phyloP scores from a whole-genome alignment of 2,329 filamentous ascomycete species.

The Curvularia lunata region DNA sequence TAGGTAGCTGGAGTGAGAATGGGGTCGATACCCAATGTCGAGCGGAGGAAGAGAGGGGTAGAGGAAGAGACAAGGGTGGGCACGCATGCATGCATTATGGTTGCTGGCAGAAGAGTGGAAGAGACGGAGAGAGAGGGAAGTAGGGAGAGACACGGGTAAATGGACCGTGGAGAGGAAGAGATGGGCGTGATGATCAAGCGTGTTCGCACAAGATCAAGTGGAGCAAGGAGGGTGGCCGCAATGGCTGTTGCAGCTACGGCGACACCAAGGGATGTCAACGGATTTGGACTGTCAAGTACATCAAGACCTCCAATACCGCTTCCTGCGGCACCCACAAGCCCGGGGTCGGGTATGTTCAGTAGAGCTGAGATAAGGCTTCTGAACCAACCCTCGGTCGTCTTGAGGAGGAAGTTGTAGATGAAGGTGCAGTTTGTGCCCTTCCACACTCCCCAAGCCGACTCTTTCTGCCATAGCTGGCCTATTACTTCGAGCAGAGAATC shows the following conservation, averaged over 20 bases:
- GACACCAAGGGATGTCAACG: slow-evolving; percentile 79
- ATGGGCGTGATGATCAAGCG: slow-evolving; percentile 83
- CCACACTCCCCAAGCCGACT: slow-evolving; percentile 92
- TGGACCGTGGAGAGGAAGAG: slow-evolving; percentile 75
- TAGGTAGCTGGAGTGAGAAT: slow-evolving; percentile 81
- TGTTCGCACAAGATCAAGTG: slow-evolving; percentile 88
- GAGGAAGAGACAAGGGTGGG: slow-evolving; percentile 83
- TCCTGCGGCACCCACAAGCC: slow-evolving; percentile 56
- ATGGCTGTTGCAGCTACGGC: slow-evolving; percentile 68
- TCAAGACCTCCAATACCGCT: slow-evolving; percentile 70
- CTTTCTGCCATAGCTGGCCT: slow-evolving; percentile 84
- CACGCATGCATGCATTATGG: slow-evolving; percentile 81
- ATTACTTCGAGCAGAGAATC: slow-evolving; percentile 88
- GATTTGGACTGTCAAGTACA: slow-evolving; percentile 80
- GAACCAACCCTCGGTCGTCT: slow-evolving; percentile 89
- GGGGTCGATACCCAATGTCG: slow-evolving; percentile 83
- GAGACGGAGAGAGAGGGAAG: slow-evolving; percentile 76
- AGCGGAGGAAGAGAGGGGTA: slow-evolving; percentile 82
- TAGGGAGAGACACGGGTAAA: slow-evolving; percentile 76
- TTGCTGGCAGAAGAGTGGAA: slow-evolving; percentile 76
- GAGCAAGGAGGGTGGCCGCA: slow-evolving; percentile 81
- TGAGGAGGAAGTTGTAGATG: slow-evolving; percentile 84
- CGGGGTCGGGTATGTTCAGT: slow-evolving; percentile 85
- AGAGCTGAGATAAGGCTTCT: slow-evolving; percentile 88
- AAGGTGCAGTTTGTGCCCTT: slow-evolving; percentile 93